phyloP scores from a whole-genome alignment of 176 grass and related monocot genomes.

The Aegilops speltoides region DNA sequence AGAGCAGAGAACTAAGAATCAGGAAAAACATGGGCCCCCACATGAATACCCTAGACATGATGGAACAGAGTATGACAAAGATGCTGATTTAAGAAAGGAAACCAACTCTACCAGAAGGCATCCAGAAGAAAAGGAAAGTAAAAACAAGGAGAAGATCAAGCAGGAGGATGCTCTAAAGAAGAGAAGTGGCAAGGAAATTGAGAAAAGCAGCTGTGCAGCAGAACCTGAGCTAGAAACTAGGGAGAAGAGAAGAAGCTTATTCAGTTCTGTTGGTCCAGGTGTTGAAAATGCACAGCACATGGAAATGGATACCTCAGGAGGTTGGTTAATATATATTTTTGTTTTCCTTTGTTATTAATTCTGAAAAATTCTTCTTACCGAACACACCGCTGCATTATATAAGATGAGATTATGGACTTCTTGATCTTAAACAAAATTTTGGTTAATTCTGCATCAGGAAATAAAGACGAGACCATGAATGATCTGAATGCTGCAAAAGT shows the following conservation, averaged over 20 bases:
- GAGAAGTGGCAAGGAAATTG: constrained; percentile 57
- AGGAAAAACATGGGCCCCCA: constrained; percentile 41
- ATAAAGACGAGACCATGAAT: constrained; percentile 15
- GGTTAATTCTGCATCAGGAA: constrained; percentile 27
- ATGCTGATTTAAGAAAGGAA: constrained; percentile 42
- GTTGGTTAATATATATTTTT: constrained; percentile 7
- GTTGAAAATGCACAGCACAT: constrained; percentile 26
- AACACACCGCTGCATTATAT: neutral
- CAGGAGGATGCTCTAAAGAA: constrained; percentile 52
- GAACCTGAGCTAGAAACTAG: constrained; percentile 36
- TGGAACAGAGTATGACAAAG: constrained; percentile 44
- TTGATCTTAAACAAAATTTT: constrained; percentile 28
- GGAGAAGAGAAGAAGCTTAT: constrained; percentile 57
- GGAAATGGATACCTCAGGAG: constrained; percentile 30
- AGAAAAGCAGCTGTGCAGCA: constrained; percentile 27
- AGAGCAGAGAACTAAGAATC: constrained; percentile 49
- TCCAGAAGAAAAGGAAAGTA: constrained; percentile 50
- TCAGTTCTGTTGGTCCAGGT: constrained; percentile 46
- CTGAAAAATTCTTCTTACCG: constrained; percentile 5
- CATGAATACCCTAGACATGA: constrained; percentile 30
- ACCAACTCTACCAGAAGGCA: constrained; percentile 25
- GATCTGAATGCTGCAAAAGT: constrained; percentile 81
- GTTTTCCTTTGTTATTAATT: neutral
- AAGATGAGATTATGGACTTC: constrained; percentile 15
- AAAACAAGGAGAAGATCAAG: constrained; percentile 46